Percentiles rank a stretch among this genome's conserved stretches.
Evolutionary conservation across 116 monocot species (phyloP).

Genomic region (Papilionanthe hybrid): DNA sequence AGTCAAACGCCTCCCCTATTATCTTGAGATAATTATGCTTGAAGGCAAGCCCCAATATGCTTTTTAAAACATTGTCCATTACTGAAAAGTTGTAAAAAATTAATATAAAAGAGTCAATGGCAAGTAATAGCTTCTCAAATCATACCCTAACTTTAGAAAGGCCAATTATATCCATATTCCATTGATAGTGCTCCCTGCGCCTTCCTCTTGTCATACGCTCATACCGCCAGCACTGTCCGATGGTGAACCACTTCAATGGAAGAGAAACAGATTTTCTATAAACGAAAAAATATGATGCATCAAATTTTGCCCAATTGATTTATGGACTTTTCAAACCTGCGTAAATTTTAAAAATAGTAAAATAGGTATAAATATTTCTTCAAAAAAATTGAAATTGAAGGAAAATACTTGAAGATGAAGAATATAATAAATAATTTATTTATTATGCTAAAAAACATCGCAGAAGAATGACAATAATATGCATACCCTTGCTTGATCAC

Average conservation of each 20-base stretch:
- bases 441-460: not conserved
- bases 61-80: not conserved
- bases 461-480: not conserved
- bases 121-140: slow-evolving; percentile 1
- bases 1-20: not conserved
- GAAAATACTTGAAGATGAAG: not conserved
- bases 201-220: slow-evolving; percentile 99
- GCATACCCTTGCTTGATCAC: slow-evolving; percentile 92
- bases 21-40: not conserved
- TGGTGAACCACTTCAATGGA: slow-evolving; percentile 98
- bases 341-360: not conserved
- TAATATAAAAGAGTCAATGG: slow-evolving; percentile 1
- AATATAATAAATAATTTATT: not conserved
- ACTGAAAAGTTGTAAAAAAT: not conserved
- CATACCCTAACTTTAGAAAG: slow-evolving; percentile 77
- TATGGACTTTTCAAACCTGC: slow-evolving; percentile 5
- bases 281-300: slow-evolving; percentile 20
- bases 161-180: slow-evolving; percentile 99
- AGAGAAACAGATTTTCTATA: slow-evolving; percentile 90
- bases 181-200: slow-evolving; percentile 96
- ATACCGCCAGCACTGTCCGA: slow-evolving; percentile 99
- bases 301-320: slow-evolving; percentile 8
- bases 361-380: not conserved
- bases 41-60: not conserved
- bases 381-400: not conserved